Evolutionary conservation across 1,284 basidiomycete genomes (phyloP), one percentile per base, ranked within the genome.

Genomic region (Cerioporus squamosus): DNA sequence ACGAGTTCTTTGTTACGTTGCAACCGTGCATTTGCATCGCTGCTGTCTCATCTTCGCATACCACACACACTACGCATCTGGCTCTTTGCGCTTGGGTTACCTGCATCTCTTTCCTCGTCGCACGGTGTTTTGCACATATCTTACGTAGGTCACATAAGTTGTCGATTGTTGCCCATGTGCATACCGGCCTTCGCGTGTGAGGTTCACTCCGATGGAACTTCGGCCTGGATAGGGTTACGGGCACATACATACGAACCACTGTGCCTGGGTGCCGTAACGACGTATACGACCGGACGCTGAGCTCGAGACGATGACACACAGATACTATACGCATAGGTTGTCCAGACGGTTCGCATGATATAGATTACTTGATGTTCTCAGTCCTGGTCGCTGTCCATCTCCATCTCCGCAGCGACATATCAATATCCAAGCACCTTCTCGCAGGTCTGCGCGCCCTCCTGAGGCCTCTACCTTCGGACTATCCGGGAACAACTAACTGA

Each of bases 11-110:
- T 47, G 49, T 31, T 18, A 43, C 40, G 39, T 40, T 26, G 31
- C 36, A 50, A 40, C 36, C 48, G 29, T 36, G 33, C 33, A 12
- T 14, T 29, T 29, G 5, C 39, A 36, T 47, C 46, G 51, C 55
- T 55, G 44, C 48, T 45, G 54, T 51, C 54, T 52, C 31, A 17
- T 36, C 29, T 45, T 46, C 38, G 20, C 43, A 36, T 44, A 38
- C 29, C 39, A 38, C 44, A 38, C 44, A 51, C 53, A 50, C 23
- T 22, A 20, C 46, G 45, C 45, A 53, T 59, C 55, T 57, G 38
- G 59, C 39, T 51, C 44, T 55, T 44, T 23, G 44, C 33, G 33
- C 33, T 61, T 61, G 62, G 57, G 53, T 61, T 59, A 59, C 55
- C 20, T 61, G 62, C 60, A 59, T 29, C 14, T 36, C 33, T 36